Evolutionary conservation across 495 filamentous ascomycete species (phyloP).

Genomic region (Penicillium longicatenatum): DNA sequence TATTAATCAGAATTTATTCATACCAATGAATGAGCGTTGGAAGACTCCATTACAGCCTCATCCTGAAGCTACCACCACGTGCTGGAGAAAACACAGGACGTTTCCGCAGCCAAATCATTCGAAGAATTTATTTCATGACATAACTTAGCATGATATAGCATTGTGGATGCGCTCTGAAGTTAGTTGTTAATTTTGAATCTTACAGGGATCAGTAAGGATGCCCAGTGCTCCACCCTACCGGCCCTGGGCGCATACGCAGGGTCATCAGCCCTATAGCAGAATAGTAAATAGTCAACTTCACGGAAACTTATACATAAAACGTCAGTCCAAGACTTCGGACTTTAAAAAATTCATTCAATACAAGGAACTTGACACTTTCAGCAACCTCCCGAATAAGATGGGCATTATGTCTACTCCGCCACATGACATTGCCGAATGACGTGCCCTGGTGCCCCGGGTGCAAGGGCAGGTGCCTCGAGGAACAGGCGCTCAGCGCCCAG

Average conservation of each 20-base stretch:
- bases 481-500: neutral
- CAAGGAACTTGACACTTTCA: neutral
- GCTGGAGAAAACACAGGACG: no score
- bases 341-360: neutral
- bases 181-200: neutral
- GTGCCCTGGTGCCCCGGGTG: constrained; percentile 5
- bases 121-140: no score
- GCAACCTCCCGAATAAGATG: neutral
- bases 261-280: neutral
- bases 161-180: neutral
- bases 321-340: neutral
- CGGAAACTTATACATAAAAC: neutral
- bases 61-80: no score
- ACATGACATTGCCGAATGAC: constrained; percentile 19
- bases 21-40: no score
- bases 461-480: neutral
- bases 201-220: neutral
- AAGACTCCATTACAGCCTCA: no score
- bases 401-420: neutral
- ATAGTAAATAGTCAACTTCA: neutral
- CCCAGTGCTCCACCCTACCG: neutral
- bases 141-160: no score
- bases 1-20: no score
- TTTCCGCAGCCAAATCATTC: no score
- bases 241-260: neutral